Base-by-base conservation (phyloP, 1,284 basidiomycete genomes). In the Naganishia liquefaciens region DNA sequence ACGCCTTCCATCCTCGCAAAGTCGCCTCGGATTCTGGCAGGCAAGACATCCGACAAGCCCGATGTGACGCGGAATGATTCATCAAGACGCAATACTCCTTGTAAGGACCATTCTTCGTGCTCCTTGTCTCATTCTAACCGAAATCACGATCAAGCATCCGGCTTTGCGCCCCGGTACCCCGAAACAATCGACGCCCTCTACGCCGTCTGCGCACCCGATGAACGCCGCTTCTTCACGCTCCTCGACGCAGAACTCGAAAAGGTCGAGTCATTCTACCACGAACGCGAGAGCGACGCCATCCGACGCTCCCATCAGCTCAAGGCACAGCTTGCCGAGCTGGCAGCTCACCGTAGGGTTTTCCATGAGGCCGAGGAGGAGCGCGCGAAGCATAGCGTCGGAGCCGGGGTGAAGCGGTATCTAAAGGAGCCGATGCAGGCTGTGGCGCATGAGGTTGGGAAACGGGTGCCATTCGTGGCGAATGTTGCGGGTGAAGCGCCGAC, bases 241-340 rank as follows among this genome's bases (percentile, higher is more conserved):
- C 82, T 95, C 2, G 88, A 93, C 69, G 74, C 74, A 0, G 86
- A 95, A 74, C 80, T 94, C 0, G 85, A 87, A 62, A 91, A 95
- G 80, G 85, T 94, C 25, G 88, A 93, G 72, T 79, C 80, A 2
- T 98, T 98, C 76, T 97, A 91, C 74, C 73, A 84, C 9, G 84
- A 84, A 27, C 83, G 88, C 27, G 90, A 91, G 75, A 80, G 82
- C 27, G 90, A 92, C 69, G 86, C 88, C 77, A 77, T 79, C 25
- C 78, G 78, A 30, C 82, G 82, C 65, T 83, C 85, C 64, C 75
- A 76, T 65, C 77, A 81, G 19, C 80, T 95, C 0, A 83, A 85
- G 64, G 81, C 82, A 53, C 93, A 97, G 75, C 82, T 96, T 5
- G 76, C 82, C 2, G 89, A 91, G 70, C 82, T 95, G 15, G 82